A percentile compares a stretch with the other conserved stretches of the same genome.
These are phyloP conservation scores for Datura wrightii DNA, from an alignment of 257 asterid genomes.

Conservation along the genomic window DNA sequence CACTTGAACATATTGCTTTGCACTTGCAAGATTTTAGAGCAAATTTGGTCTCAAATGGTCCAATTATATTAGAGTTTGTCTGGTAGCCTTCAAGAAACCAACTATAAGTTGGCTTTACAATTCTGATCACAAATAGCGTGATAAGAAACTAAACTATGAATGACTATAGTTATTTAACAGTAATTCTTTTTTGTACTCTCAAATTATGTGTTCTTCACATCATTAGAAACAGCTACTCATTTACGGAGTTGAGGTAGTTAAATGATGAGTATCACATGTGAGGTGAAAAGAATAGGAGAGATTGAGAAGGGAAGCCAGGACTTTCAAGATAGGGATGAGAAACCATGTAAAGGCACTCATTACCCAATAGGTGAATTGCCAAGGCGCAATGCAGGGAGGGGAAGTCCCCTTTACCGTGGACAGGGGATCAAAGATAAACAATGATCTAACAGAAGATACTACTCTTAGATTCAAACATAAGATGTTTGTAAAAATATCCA, in stretches of 20 bases:
- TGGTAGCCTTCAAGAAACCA: not conserved
- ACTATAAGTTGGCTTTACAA: not conserved
- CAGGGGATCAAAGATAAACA: not conserved
- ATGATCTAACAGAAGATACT: not conserved
- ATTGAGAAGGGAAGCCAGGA: not conserved
- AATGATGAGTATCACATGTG: not conserved
- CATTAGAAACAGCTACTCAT: not conserved
- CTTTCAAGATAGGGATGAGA: not conserved
- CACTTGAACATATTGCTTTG: not conserved
- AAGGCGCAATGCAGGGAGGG: not conserved
- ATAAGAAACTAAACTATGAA: constrained; percentile 11
- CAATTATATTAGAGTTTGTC: not conserved
- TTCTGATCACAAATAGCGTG: not conserved
- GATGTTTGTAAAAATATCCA: not conserved
- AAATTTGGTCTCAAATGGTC: not conserved
- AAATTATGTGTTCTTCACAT: not conserved
- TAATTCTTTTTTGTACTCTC: not conserved
- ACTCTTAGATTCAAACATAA: not conserved
- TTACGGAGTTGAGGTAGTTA: not conserved
- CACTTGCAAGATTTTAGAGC: not conserved
- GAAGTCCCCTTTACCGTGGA: not conserved
- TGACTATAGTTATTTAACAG: not conserved
- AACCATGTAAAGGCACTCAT: not conserved
- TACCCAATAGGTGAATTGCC: not conserved
- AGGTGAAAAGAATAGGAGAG: not conserved